A percentile compares a stretch with the other conserved stretches of the same genome.
These are phyloP conservation scores for thale cress (Arabidopsis thaliana) DNA, from an alignment of 345 rosid species.

Conservation along the genomic window DNA sequence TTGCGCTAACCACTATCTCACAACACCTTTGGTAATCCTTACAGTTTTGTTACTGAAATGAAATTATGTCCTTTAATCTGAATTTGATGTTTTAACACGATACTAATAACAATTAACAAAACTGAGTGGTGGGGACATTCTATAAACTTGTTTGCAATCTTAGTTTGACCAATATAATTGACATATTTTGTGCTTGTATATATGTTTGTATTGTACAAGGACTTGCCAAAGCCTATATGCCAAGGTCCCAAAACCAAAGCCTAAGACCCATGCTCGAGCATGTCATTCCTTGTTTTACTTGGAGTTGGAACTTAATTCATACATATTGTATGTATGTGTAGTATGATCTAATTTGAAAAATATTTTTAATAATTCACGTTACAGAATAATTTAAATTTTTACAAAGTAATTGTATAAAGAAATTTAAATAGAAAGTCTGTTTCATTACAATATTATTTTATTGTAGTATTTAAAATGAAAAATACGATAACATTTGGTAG, in stretches of 20 bases:
- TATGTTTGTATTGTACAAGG: conserved; percentile 28
- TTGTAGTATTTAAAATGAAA: too few relatives aligned
- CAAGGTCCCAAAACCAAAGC: conserved; percentile 38
- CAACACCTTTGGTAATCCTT: neutral
- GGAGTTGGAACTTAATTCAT: conserved; percentile 1
- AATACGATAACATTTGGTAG: too few relatives aligned
- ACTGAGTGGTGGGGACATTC: conserved; percentile 15
- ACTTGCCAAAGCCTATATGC: conserved; percentile 34
- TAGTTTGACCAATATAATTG: conserved; percentile 19
- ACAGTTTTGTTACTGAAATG: neutral
- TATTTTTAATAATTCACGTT: neutral
- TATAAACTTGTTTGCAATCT: conserved; percentile 13
- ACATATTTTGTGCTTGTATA: conserved; percentile 22
- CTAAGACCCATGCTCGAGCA: conserved; percentile 27
- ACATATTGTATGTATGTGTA: neutral
- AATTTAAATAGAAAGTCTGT: neutral
- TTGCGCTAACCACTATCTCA: neutral
- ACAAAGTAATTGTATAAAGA: too few relatives aligned
- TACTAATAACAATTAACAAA: neutral
- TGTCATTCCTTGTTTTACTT: conserved; percentile 14
- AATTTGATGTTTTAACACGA: neutral
- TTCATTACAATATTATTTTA: neutral
- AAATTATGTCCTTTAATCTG: neutral
- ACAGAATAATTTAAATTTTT: neutral
- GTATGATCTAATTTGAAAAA: neutral